Evolutionary conservation across 805 yeast species (phyloP), one percentile per base, ranked within the genome.

Genomic region (Ogataea trehaloabstinens): DNA sequence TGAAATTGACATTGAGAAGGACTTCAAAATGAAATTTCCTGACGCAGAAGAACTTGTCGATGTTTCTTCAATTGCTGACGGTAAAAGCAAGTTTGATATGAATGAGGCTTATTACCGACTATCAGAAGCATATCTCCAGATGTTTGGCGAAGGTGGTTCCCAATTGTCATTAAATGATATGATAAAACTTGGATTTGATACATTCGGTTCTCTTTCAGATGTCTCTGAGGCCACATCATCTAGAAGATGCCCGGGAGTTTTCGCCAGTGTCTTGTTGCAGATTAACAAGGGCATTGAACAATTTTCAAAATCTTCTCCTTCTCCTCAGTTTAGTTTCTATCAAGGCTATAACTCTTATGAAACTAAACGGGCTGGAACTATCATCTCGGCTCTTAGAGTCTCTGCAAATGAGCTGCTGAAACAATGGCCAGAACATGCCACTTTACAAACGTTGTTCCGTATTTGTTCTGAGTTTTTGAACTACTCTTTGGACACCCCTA

Each of bases 361-460:
- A 53, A 74, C 84, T 2, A 73, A 71, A 39, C 64, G 58, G 27
- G 86, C 95, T 2, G 74, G 80, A 31, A 54, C 51, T 1, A 53
- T 82, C 1, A 63, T 78, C 8, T 63, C 67, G 22, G 64, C 56
- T 4, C 54, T 82, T 3, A 66, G 70, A 52, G 61, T 67, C 3
- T 57, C 76, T 1, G 77, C 79, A 3, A 46, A 58, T 6, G 64
- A 62, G 4, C 59, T 87, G 10, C 58, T 83, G 10, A 62, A 61
- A 19, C 78, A 80, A 53, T 93, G 96, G 96, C 97, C 98, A 0
- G 99, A 95, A 52, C 96, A 95, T 67, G 93, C 93, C 0, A 88
- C 95, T 0, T 64, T 93, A 35, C 81, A 73, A 41, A 87, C 83
- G 16, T 70, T 91, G 33, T 58, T 67, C 27, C 66, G 82, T 43